Evolutionary conservation across 139 green algal species (phyloP).

Genomic region (Chlorokybus atmophyticus): DNA sequence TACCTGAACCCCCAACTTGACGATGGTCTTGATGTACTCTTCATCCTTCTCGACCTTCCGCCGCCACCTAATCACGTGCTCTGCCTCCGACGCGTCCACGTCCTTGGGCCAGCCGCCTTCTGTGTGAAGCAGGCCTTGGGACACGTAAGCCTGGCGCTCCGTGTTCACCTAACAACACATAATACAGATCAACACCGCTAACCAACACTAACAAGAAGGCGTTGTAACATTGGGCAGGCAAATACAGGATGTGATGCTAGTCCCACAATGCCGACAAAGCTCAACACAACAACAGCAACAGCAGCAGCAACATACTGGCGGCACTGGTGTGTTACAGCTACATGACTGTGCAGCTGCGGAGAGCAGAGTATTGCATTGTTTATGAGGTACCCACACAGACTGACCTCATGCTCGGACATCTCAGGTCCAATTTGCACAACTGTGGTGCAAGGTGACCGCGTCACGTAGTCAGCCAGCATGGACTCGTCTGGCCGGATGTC

Average conservation of each 20-base stretch:
- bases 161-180: slow-evolving; percentile 54
- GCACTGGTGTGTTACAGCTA: background rate
- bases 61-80: slow-evolving; percentile 64
- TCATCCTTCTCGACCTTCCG: slow-evolving; percentile 82
- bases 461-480: slow-evolving; percentile 46
- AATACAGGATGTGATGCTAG: background rate
- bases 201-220: background rate
- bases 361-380: background rate
- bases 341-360: background rate
- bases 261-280: background rate
- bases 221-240: background rate
- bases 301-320: background rate
- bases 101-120: slow-evolving; percentile 91
- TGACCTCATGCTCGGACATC: slow-evolving; percentile 68
- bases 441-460: slow-evolving; percentile 50
- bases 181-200: background rate
- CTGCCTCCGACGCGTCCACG: slow-evolving; percentile 70
- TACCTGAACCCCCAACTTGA: background rate
- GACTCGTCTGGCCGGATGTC: slow-evolving; percentile 76
- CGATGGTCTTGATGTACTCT: slow-evolving; percentile 62
- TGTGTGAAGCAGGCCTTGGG: slow-evolving; percentile 63
- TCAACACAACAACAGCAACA: background rate
- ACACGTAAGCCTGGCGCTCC: slow-evolving; percentile 45
- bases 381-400: background rate
- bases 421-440: slow-evolving; percentile 56